Evolutionary conservation across 176 grass and related monocot species (phyloP).

Genomic region (Canna indica): DNA sequence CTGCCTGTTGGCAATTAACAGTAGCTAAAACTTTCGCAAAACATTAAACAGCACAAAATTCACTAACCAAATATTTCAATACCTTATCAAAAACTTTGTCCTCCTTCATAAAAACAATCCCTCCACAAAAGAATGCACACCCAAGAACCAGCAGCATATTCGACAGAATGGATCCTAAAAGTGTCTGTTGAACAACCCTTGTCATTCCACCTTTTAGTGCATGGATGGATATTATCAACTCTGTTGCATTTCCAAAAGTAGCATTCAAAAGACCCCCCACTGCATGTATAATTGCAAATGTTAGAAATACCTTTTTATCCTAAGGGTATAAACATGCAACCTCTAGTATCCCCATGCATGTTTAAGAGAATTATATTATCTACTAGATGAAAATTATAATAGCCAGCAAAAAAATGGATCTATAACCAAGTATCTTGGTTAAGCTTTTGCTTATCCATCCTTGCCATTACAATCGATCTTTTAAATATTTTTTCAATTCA

Average conservation of each 20-base stretch:
- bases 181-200: conserved; percentile 59
- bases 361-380: too few species aligned
- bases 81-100: conserved; percentile 70
- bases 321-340: background rate
- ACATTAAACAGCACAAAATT: background rate
- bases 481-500: too few species aligned
- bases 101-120: conserved; percentile 38
- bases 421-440: background rate
- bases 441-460: background rate
- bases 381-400: too few species aligned
- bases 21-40: background rate
- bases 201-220: conserved; percentile 45
- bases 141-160: conserved; percentile 74
- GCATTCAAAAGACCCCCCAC: conserved; percentile 58
- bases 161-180: conserved; percentile 67
- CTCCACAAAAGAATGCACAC: conserved; percentile 61
- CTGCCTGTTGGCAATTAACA: conserved; percentile 28
- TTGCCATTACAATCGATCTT: too few species aligned
- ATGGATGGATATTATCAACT: conserved; percentile 77
- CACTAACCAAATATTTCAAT: background rate
- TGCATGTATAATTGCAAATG: conserved; percentile 9
- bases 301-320: background rate
- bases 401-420: background rate
- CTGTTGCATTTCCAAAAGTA: conserved; percentile 71
- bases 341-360: background rate